A percentile compares a stretch with the other conserved stretches of the same genome.
Evolutionary conservation across 2,329 filamentous ascomycete species (phyloP).

Genomic region (Triangularia setosa): DNA sequence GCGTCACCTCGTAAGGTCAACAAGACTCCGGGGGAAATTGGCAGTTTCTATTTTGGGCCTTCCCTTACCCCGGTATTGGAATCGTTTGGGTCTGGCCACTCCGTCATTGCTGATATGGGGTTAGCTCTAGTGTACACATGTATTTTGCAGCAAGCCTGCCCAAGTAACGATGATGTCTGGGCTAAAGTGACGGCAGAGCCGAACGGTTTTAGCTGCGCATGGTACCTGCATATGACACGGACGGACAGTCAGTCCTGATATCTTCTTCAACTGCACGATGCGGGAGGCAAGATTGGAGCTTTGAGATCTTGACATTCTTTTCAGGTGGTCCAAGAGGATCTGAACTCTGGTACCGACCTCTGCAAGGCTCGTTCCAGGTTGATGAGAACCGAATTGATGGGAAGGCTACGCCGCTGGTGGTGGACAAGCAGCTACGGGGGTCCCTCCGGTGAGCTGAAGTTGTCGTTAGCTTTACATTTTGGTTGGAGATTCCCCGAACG

Average conservation of each 20-base stretch:
- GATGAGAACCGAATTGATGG: neutral
- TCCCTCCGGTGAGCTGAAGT: neutral
- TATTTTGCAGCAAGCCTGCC: neutral
- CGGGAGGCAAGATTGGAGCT: neutral
- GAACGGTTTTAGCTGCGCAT: neutral
- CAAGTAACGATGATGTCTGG: neutral
- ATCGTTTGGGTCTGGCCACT: neutral
- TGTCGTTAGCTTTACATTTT: neutral
- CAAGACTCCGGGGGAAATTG: neutral
- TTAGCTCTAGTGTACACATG: neutral
- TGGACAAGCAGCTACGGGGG: neutral
- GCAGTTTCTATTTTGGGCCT: neutral
- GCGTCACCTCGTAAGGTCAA: neutral
- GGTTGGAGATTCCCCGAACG: neutral
- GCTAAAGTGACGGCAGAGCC: neutral
- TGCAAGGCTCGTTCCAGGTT: neutral
- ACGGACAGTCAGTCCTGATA: neutral
- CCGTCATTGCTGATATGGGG: neutral
- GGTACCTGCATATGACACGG: neutral
- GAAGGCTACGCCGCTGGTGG: neutral
- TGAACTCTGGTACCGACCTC: neutral
- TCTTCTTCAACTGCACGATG: neutral
- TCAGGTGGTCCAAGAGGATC: neutral
- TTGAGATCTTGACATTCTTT: neutral
- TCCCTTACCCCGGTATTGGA: neutral